Evolutionary conservation across 306 rosid genomes (phyloP).

Genomic region (Trifolium repens): DNA sequence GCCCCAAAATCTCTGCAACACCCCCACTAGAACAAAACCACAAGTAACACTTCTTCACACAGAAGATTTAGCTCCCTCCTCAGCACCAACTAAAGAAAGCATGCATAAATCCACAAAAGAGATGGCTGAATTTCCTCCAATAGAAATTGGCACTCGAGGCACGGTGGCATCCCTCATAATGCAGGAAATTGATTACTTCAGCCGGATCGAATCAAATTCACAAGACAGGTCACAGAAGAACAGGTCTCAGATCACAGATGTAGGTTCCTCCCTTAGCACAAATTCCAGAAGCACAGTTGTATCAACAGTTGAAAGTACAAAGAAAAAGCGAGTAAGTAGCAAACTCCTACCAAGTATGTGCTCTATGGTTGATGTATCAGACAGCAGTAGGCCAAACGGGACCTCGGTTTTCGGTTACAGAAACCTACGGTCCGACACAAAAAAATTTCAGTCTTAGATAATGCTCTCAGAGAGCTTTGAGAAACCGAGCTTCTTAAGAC

Average conservation of each 20-base stretch:
- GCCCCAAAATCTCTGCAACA: conserved; percentile 47
- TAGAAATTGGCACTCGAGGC: conserved; percentile 68
- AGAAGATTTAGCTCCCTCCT: conserved; percentile 47
- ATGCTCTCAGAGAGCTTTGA: conserved; percentile 81
- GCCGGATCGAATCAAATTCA: conserved; percentile 49
- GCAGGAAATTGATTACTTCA: conserved; percentile 73
- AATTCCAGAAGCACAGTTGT: conserved; percentile 49
- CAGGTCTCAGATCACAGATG: conserved; percentile 41
- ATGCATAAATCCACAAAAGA: conserved; percentile 55
- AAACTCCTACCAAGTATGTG: conserved; percentile 68
- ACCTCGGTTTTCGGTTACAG: conserved; percentile 60
- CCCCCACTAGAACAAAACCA: conserved; percentile 47
- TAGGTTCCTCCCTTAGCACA: conserved; percentile 48
- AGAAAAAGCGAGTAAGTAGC: conserved; percentile 61
- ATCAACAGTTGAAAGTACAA: conserved; percentile 49
- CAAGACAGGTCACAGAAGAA: conserved; percentile 45
- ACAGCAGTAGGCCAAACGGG: conserved; percentile 51
- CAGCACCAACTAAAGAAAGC: conserved; percentile 49
- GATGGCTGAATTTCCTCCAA: conserved; percentile 50
- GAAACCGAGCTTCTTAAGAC: conserved; percentile 83
- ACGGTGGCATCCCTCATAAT: conserved; percentile 68
- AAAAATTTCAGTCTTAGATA: conserved; percentile 62
- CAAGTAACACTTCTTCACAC: conserved; percentile 46
- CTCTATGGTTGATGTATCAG: conserved; percentile 69
- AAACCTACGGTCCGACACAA: conserved; percentile 64